A percentile compares a stretch with the other conserved stretches of the same genome.
Conservation (phyloP, 495 filamentous ascomycete genomes). For the Copromyces sp. region DNA sequence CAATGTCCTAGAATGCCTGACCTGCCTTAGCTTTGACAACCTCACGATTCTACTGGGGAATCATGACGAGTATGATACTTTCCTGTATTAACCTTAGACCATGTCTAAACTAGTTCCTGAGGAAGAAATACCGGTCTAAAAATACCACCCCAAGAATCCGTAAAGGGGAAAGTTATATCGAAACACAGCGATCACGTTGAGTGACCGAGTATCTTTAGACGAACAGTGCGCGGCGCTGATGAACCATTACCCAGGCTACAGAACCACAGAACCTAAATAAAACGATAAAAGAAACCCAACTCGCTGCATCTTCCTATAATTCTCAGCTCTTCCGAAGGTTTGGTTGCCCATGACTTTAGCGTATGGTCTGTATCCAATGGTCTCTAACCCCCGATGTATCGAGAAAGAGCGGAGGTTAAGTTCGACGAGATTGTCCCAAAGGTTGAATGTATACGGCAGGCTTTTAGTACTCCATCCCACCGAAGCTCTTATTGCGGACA, state of each 20-base stretch:
- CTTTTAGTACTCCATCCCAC: conserved; percentile 33
- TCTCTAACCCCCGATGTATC: neutral
- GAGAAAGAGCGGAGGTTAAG: neutral
- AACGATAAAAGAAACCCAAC: neutral
- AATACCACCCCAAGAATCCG: neutral
- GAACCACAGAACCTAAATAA: neutral
- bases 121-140: neutral
- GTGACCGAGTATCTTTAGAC: neutral
- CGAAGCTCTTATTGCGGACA: conserved; percentile 37
- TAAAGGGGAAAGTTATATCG: neutral
- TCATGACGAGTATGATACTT: neutral
- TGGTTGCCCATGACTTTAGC: neutral
- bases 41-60: neutral
- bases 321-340: neutral
- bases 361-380: neutral
- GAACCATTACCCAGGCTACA: neutral
- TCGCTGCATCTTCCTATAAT: neutral
- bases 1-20: neutral
- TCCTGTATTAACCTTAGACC: neutral
- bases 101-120: neutral
- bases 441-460: neutral
- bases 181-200: neutral
- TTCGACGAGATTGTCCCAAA: neutral
- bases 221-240: neutral
- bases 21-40: neutral